Base-by-base conservation (phyloP, 2,329 filamentous ascomycete species). In the Claviceps arundinis region DNA sequence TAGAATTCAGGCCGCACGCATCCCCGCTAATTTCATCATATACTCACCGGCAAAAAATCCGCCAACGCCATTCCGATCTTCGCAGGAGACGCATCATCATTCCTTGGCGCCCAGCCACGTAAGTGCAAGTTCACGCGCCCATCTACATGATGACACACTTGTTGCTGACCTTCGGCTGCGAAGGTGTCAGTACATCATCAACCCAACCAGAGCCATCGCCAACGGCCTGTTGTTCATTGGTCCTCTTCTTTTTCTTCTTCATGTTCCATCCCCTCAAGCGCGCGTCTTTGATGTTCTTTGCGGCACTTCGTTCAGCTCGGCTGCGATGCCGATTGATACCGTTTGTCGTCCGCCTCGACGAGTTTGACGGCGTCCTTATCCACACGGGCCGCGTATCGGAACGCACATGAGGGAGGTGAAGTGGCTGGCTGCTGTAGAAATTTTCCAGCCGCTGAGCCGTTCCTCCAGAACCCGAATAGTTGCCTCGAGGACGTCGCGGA, bases 281-380 rank as follows among this genome's bases (percentile, higher is more conserved):
- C 1, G 80, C 80, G 55, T 82, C 79, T 17, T 75, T 71, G 30
- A 83, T 77, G 57, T 83, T 84, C 65, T 77, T 81, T 9, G 78
- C 73, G 5, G 80, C 80, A 52, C 78, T 80, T 30, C 78, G 70
- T 60, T 79, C 76, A 1, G 79, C 79, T 42, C 80, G 73, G 58
- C 78, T 81, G 40, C 70, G 70, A 26, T 70, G 71, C 37, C 77
- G 67, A 52, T 63, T 71, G 5, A 80, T 62, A 43, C 70, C 71
- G 0, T 70, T 68, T 54, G 70, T 57, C 52, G 69, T 65, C 49
- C 71, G 66, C 56, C 60, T 61, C 16, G 66, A 59, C 0, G 64
- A 56, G 5, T 63, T 56, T 6, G 70, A 66, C 2, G 67, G 62
- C 3, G 68, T 58, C 6, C 68, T 64, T 30, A 70, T 61, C 64